Conservation (phyloP, 1,139 yeast genomes). For the Suhomyces wounanorum region DNA sequence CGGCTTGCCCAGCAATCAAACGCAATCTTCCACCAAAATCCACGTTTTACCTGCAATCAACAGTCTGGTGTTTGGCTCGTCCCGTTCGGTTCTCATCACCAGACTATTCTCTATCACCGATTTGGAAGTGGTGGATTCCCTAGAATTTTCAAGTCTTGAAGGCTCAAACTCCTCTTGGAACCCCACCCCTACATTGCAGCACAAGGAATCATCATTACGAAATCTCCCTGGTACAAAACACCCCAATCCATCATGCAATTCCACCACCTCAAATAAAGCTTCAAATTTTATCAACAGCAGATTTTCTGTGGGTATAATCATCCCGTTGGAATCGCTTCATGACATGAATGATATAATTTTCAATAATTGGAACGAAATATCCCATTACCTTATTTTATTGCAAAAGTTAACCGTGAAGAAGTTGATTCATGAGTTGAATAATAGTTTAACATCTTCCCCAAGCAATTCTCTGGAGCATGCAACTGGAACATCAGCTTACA, state of each 20-base stretch:
- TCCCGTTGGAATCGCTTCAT: slow-evolving; percentile 43
- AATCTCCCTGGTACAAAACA: slow-evolving; percentile 2
- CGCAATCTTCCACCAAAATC: slow-evolving; percentile 46
- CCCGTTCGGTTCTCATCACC: slow-evolving; percentile 46
- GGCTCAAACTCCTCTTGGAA: slow-evolving; percentile 25
- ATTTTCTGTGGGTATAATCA: slow-evolving; percentile 50
- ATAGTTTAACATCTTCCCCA: neutral
- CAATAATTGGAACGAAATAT: slow-evolving; percentile 52
- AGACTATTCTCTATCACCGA: slow-evolving; percentile 47
- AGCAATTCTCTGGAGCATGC: slow-evolving; percentile 3
- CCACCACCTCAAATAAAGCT: neutral
- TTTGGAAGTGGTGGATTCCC: slow-evolving; percentile 15
- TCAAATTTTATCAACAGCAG: slow-evolving; percentile 33
- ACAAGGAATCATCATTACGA: slow-evolving; percentile 15
- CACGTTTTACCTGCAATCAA: slow-evolving; percentile 49
- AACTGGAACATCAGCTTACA: slow-evolving; percentile 19
- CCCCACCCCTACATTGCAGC: slow-evolving; percentile 38
- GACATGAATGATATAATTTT: slow-evolving; percentile 44
- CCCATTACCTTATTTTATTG: slow-evolving; percentile 40
- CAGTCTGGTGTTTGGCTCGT: slow-evolving; percentile 29
- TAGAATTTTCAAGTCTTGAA: slow-evolving; percentile 5
- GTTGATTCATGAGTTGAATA: slow-evolving; percentile 26
- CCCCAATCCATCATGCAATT: neutral
- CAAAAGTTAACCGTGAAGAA: slow-evolving; percentile 43
- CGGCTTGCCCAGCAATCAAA: slow-evolving; percentile 54